Percentiles rank a stretch among this genome's conserved stretches.
Evolutionary conservation across 352 stramenopile species (phyloP).

Genomic region (Phytophthora megakarya): DNA sequence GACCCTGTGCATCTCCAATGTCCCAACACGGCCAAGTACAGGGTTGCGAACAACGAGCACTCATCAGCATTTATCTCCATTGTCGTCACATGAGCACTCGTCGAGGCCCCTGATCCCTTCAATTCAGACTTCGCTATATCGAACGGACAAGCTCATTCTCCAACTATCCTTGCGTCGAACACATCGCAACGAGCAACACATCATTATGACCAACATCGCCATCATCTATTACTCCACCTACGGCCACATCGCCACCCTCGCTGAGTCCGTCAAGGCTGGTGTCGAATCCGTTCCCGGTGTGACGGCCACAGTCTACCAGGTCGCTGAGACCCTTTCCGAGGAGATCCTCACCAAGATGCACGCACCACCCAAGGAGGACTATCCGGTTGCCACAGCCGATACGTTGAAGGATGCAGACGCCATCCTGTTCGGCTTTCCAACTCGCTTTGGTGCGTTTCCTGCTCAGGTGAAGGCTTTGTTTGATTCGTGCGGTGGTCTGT

Average conservation of each 20-base stretch:
- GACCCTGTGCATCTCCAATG: no score
- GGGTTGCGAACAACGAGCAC: not conserved
- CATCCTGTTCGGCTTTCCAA: slow-evolving; percentile 38
- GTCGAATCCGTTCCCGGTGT: slow-evolving; percentile 29
- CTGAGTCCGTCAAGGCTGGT: slow-evolving; percentile 23
- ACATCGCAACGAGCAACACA: not conserved
- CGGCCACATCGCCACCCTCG: slow-evolving; percentile 27
- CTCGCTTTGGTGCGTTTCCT: slow-evolving; percentile 30
- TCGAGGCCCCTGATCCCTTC: not conserved
- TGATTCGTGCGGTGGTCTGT: slow-evolving; percentile 34
- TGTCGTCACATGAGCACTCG: no score
- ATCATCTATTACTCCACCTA: slow-evolving; percentile 42
- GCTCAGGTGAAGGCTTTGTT: slow-evolving; percentile 35
- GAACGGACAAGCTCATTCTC: not conserved
- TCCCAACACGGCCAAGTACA: not conserved
- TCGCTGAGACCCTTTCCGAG: slow-evolving; percentile 24
- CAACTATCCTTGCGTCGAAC: not conserved
- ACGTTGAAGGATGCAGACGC: slow-evolving; percentile 30
- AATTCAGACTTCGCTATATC: not conserved
- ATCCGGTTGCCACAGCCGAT: slow-evolving; percentile 26
- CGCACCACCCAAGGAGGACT: slow-evolving; percentile 32
- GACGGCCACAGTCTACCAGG: slow-evolving; percentile 30
- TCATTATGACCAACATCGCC: slow-evolving; percentile 33
- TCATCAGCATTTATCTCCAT: not conserved
- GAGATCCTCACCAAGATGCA: slow-evolving; percentile 20